Evolutionary conservation across 805 yeast genomes (phyloP).

Genomic region (Ogataea salicorniae): DNA sequence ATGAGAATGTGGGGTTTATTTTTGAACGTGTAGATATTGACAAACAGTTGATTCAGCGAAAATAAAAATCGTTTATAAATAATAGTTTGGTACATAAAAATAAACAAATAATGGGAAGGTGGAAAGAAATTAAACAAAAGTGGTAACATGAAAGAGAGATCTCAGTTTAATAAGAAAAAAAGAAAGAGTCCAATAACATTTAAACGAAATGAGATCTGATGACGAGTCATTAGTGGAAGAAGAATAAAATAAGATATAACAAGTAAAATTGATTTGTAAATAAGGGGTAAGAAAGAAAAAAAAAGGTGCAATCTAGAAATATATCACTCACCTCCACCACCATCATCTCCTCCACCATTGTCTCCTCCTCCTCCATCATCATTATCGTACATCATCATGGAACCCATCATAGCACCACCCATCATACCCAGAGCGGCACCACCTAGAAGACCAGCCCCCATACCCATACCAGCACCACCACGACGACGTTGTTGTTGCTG

Average conservation of each 20-base stretch:
- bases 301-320: no score
- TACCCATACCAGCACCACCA: slow-evolving; percentile 28
- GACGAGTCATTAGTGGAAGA: not conserved
- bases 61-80: no score
- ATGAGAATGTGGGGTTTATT: no score
- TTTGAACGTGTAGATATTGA: no score
- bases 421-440: slow-evolving; percentile 29
- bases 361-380: slow-evolving; percentile 8
- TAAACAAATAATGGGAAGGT: no score
- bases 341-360: slow-evolving; percentile 9
- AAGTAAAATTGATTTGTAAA: not conserved
- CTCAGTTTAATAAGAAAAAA: no score
- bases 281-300: not conserved
- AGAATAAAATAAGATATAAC: no score
- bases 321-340: slow-evolving; percentile 9
- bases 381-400: slow-evolving; percentile 20
- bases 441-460: slow-evolving; percentile 27
- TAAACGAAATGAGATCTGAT: not conserved
- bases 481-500: slow-evolving; percentile 19
- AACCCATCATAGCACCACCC: slow-evolving; percentile 25
- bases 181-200: no score
- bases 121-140: no score
- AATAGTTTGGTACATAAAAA: no score
- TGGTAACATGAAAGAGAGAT: no score
- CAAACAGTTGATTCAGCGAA: no score